A percentile compares a stretch with the other conserved stretches of the same genome.
Evolutionary conservation across 805 yeast genomes (phyloP).

Genomic region (Cephaloascus albidus): DNA sequence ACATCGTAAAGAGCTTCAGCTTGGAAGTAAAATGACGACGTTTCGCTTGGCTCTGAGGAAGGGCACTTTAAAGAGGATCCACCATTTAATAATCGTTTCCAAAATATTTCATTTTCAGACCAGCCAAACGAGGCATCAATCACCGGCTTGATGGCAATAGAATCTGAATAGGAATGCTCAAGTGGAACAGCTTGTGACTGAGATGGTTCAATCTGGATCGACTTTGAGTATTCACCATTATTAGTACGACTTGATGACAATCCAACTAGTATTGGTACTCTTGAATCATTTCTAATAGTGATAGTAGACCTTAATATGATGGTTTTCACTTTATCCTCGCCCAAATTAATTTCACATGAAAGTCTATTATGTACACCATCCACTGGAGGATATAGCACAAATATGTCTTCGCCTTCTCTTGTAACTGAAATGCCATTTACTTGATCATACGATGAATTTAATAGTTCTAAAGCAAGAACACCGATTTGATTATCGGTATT

Average conservation of each 20-base stretch:
- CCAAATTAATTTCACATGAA: constrained; percentile 59
- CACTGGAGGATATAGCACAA: constrained; percentile 54
- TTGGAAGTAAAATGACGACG: constrained; percentile 55
- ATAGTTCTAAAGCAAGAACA: constrained; percentile 51
- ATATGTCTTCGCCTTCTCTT: constrained; percentile 76
- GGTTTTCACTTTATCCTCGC: constrained; percentile 70
- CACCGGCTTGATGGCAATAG: constrained; percentile 54
- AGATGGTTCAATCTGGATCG: constrained; percentile 42
- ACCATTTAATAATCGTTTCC: constrained; percentile 50
- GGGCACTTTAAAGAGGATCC: constrained; percentile 56
- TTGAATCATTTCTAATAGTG: constrained; percentile 57
- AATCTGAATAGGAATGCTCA: constrained; percentile 49
- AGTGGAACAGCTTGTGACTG: constrained; percentile 65
- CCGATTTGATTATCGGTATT: constrained; percentile 56
- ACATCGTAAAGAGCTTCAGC: constrained; percentile 56
- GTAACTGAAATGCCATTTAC: constrained; percentile 55
- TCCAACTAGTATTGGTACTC: constrained; percentile 41
- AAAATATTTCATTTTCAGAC: constrained; percentile 53
- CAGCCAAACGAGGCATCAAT: constrained; percentile 50
- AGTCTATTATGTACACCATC: constrained; percentile 64
- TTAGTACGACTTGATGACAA: constrained; percentile 20
- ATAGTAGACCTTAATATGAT: constrained; percentile 74
- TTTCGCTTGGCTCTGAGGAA: constrained; percentile 24
- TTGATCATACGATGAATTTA: constrained; percentile 45
- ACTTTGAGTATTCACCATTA: constrained; percentile 11